These are phyloP conservation scores for Saccharomycopsis oosterbeekiorum DNA, from an alignment of 805 yeast genomes.

Conservation along the genomic window DNA sequence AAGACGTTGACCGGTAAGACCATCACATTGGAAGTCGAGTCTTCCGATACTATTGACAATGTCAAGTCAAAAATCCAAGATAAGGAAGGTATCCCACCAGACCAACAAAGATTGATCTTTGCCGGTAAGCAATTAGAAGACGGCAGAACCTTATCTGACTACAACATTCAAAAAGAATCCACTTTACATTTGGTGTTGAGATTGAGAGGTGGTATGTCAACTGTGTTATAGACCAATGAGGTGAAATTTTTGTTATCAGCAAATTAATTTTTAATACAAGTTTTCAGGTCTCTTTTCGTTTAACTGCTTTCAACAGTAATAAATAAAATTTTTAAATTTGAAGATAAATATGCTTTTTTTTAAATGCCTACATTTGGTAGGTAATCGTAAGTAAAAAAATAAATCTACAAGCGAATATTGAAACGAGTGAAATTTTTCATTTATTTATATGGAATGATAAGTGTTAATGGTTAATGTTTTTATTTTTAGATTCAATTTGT, in stretches of 20 bases:
- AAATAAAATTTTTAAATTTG: constrained; percentile 49
- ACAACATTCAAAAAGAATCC: constrained; percentile 99
- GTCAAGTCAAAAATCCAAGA: constrained; percentile 98
- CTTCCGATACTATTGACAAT: constrained; percentile 97
- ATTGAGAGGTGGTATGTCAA: constrained; percentile 77
- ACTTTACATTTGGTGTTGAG: constrained; percentile 92
- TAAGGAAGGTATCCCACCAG: constrained; percentile 99
- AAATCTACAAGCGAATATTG: no score
- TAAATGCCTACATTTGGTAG: no score
- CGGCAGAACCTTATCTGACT: constrained; percentile 97
- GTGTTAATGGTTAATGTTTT: constrained; percentile 22
- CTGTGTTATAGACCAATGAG: neutral
- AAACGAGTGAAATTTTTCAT: no score
- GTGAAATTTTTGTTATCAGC: neutral
- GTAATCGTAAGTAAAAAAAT: no score
- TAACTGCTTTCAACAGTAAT: neutral
- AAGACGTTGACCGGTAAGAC: constrained; percentile 86
- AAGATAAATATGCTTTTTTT: constrained; percentile 33
- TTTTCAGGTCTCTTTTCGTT: neutral
- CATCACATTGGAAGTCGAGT: constrained; percentile 97
- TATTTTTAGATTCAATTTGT: neutral
- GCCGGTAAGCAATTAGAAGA: constrained; percentile 99
- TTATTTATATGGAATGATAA: no score
- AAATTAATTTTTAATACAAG: neutral
- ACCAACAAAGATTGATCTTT: constrained; percentile 98